Conservation (phyloP, 768 basidiomycete species). For the Mycena polygramma region DNA sequence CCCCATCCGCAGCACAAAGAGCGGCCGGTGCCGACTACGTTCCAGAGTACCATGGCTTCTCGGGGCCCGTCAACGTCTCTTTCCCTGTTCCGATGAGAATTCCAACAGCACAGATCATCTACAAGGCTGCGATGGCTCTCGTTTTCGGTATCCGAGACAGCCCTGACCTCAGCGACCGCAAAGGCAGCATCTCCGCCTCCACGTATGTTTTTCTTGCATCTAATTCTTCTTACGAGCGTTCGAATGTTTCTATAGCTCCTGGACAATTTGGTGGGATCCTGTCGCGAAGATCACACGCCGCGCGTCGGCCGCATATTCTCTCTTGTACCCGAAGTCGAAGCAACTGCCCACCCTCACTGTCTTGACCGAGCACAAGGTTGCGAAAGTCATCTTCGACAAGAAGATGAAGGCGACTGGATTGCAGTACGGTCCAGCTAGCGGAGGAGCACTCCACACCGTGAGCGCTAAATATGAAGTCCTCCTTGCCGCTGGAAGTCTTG, state of each 20-base stretch:
- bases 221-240: too few species aligned
- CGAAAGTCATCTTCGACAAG: conserved; percentile 28
- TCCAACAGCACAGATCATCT: conserved; percentile 27
- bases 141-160: conserved; percentile 24
- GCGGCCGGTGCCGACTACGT: conserved; percentile 21
- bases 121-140: conserved; percentile 33
- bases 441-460: conserved; percentile 15
- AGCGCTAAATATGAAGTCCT: conserved; percentile 30
- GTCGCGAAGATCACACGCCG: conserved; percentile 27
- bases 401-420: conserved; percentile 28
- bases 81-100: conserved; percentile 36
- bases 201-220: conserved; percentile 8
- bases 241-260: conserved; percentile 12
- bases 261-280: conserved; percentile 37
- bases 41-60: conserved; percentile 20
- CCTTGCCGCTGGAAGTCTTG: conserved; percentile 35
- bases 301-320: conserved; percentile 33
- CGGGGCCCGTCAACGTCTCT: conserved; percentile 27
- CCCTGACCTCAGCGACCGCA: conserved; percentile 29
- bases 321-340: conserved; percentile 29
- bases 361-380: conserved; percentile 32
- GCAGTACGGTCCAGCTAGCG: conserved; percentile 24
- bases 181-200: conserved; percentile 23
- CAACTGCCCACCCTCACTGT: conserved; percentile 29
- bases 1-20: conserved; percentile 30